These are phyloP conservation scores for Ilyonectria robusta DNA, from an alignment of 2,329 filamentous ascomycete species.

Conservation along the genomic window DNA sequence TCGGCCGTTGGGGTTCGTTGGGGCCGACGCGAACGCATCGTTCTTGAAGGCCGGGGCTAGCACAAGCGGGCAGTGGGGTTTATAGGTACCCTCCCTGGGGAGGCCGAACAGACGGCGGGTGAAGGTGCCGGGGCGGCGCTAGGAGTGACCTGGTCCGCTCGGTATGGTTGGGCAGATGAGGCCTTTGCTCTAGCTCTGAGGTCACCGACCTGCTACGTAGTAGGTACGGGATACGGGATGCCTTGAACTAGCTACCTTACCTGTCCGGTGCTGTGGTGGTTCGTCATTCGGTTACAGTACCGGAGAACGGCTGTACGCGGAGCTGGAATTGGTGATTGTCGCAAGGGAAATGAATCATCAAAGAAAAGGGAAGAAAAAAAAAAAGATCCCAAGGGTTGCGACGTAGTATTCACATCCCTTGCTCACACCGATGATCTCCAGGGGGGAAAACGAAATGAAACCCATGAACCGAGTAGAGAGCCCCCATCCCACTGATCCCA, in stretches of 20 bases:
- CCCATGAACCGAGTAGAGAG: neutral
- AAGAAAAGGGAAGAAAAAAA: neutral
- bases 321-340: neutral
- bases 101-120: neutral
- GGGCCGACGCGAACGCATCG: slow-evolving; percentile 7
- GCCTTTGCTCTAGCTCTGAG: neutral
- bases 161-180: neutral
- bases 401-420: neutral
- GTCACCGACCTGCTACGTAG: no score
- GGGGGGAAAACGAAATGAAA: neutral
- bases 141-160: no score
- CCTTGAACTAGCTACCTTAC: no score
- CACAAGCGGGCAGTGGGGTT: neutral
- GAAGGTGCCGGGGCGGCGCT: neutral
- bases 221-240: no score
- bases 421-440: neutral
- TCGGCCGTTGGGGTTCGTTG: slow-evolving; percentile 15
- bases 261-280: neutral
- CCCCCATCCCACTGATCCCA: neutral
- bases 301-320: neutral
- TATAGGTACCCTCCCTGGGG: neutral
- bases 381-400: neutral
- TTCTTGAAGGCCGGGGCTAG: slow-evolving; percentile 1
- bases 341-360: neutral
- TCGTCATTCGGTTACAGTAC: neutral